These are phyloP conservation scores for Piromyces finnis DNA, from an alignment of 192 early-diverging fungal species.

Conservation along the genomic window DNA sequence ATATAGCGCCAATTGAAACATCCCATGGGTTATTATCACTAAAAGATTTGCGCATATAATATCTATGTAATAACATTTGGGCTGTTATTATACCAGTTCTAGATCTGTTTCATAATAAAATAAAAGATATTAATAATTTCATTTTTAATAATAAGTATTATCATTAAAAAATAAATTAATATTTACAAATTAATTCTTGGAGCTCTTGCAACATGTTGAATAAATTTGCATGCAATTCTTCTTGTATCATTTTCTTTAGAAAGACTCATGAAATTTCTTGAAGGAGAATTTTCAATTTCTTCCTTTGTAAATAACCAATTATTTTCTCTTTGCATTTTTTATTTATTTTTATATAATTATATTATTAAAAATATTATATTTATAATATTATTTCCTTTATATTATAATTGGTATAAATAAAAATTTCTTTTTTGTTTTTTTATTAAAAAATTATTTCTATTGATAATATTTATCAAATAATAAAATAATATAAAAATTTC, in stretches of 20 bases:
- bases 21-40: not conserved
- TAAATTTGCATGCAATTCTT: not conserved
- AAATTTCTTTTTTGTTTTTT: not conserved
- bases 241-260: not conserved
- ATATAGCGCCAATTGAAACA: not conserved
- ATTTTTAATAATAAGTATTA: too few species aligned
- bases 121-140: too few species aligned
- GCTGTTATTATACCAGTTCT: not conserved
- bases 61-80: not conserved
- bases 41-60: not conserved
- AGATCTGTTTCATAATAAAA: not conserved
- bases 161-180: too few species aligned
- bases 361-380: not conserved
- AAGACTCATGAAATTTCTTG: not conserved
- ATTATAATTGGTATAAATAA: not conserved
- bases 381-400: not conserved
- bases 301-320: not conserved
- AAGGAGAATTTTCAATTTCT: not conserved
- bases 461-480: not conserved
- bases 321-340: not conserved
- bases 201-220: not conserved
- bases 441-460: not conserved
- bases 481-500: not conserved
- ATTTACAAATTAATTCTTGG: not conserved
- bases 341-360: not conserved